These are phyloP conservation scores for Bryoerythrophyllum caledonicum DNA, from an alignment of 225 moss, liverwort and hornwort species.

Conservation along the genomic window DNA sequence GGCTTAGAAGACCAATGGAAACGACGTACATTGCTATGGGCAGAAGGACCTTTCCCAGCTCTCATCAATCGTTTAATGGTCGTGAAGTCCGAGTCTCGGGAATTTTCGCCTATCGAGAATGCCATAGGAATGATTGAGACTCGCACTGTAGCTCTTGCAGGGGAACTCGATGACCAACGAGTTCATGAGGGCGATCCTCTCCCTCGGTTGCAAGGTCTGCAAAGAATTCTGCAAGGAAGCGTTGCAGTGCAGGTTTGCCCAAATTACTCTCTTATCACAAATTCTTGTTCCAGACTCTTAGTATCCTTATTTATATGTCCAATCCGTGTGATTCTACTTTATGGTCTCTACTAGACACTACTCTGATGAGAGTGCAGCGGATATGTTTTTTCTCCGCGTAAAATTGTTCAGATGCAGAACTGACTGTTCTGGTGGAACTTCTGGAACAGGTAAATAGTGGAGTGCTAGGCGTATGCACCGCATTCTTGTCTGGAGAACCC, in stretches of 20 bases:
- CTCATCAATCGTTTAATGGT: conserved; percentile 88
- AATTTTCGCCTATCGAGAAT: conserved; percentile 96
- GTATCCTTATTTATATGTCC: not conserved
- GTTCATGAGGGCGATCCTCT: conserved; percentile 78
- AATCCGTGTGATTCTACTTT: not conserved
- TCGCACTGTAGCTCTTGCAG: conserved; percentile 71
- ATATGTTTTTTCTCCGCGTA: not conserved
- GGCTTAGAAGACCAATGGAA: conserved; percentile 99
- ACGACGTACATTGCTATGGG: conserved; percentile 76
- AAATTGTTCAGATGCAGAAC: not conserved
- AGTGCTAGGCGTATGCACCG: conserved; percentile 92
- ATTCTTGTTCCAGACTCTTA: not conserved
- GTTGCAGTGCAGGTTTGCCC: conserved; percentile 87
- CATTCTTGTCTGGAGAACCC: conserved; percentile 91
- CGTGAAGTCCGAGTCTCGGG: conserved; percentile 82
- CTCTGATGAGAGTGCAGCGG: not conserved
- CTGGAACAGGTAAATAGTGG: conserved; percentile 89
- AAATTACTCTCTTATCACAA: not conserved
- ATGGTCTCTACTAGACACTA: not conserved
- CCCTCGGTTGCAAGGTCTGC: conserved; percentile 87
- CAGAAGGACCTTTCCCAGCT: conserved; percentile 90
- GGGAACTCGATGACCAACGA: conserved; percentile 85
- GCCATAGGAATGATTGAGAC: conserved; percentile 99
- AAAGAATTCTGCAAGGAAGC: conserved; percentile 95
- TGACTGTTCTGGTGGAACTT: conserved; percentile 15